Base-by-base conservation (phyloP, 2,329 filamentous ascomycete species). In the Aureobasidium sp. region DNA sequence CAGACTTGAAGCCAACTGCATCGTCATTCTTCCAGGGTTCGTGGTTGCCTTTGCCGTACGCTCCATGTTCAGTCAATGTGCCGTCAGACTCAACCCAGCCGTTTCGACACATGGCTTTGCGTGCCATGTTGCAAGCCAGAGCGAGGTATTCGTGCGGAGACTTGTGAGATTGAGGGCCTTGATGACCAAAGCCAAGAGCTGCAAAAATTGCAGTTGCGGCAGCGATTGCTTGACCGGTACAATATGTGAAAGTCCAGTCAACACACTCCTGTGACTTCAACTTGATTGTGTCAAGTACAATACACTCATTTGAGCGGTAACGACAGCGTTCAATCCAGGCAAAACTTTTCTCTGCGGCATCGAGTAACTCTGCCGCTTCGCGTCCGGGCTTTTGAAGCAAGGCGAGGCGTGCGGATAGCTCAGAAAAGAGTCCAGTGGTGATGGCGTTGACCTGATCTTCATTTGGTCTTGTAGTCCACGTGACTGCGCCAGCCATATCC, bases 191-290 rank as follows among this genome's bases (percentile, higher is more conserved):
- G 17, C 21, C 38, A 16, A 37, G n/a, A 14, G 55, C 47, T 11
- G 40, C 19, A 21, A 53, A 64, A 21, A 64, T 37, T 1, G 61
- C 50, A 25, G 59, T 59, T 30, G 56, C 60, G 4, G 55, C 59
- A 6, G 60, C 58, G 22, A 65, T 59, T n/a, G 59, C 52, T 22
- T 62, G 60, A 6, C 58, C 63, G 11, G 63, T 64, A 17, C 56
- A 59, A 41, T 65, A 64, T 1, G 59, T 63, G 39, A 65, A 65
- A 2, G 60, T 61, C 63, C 61, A 63, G 32, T 63, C 58, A 17
- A 57, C 55, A 14, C 56, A 54, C 34, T 61, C 55, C 24, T 57
- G 45, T n/a, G 57, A 56, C 40, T 59, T 58, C 16, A 61, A 57
- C 29, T 55, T 38, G 41, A 65, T 58, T 30, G 59, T 60, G 45